Evolutionary conservation across 148 eudicot species (phyloP).

Genomic region (Spergularia bocconei): DNA sequence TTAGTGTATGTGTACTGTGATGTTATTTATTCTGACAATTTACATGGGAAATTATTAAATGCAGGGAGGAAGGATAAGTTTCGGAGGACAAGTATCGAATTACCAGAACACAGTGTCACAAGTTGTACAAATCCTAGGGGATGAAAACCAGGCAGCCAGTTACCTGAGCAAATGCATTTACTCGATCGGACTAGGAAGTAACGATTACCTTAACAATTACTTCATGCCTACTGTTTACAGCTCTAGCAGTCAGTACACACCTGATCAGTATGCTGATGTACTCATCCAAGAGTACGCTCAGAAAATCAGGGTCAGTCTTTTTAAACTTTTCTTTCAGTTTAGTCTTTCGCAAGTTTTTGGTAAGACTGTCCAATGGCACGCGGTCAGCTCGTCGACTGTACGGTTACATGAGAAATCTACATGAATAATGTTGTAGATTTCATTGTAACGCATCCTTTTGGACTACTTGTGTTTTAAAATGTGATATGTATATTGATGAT

Average conservation of each 20-base stretch:
- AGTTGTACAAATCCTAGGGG: conserved; percentile 48
- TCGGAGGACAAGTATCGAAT: conserved; percentile 55
- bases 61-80: conserved; percentile 42
- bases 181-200: conserved; percentile 61
- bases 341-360: too few species aligned
- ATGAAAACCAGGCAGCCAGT: conserved; percentile 40
- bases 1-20: too few species aligned
- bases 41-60: background rate
- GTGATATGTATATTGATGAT: too few species aligned
- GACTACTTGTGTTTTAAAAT: too few species aligned
- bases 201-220: conserved; percentile 72
- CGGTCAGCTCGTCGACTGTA: too few species aligned
- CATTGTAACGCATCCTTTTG: too few species aligned
- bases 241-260: conserved; percentile 42
- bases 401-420: too few species aligned
- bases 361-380: too few species aligned
- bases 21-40: background rate
- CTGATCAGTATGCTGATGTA: conserved; percentile 46
- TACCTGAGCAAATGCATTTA: conserved; percentile 57
- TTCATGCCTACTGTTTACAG: conserved; percentile 53
- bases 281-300: conserved; percentile 51
- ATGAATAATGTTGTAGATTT: too few species aligned
- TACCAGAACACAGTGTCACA: conserved; percentile 55
- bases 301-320: conserved; percentile 39
- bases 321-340: background rate